Conservation (phyloP, 2,329 filamentous ascomycete species). For the Aspergillus jensenii region DNA sequence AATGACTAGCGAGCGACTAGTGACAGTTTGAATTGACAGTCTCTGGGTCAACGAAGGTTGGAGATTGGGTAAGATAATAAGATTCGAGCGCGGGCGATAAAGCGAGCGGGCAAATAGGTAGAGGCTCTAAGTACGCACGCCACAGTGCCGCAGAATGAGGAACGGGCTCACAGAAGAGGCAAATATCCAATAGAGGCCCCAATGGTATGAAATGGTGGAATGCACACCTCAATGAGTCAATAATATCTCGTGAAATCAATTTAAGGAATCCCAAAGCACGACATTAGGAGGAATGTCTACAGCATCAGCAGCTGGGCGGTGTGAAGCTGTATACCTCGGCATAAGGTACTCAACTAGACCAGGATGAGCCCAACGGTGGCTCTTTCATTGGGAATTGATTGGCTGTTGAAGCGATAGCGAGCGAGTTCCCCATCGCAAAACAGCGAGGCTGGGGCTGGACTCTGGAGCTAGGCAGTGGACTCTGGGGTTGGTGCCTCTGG, state of each 20-base stretch:
- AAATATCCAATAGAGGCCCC: conserved; percentile 3
- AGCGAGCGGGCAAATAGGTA: not conserved
- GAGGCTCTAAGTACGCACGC: not conserved
- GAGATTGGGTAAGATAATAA: not conserved
- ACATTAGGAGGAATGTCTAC: not conserved
- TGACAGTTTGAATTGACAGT: not conserved
- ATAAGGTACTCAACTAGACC: not conserved
- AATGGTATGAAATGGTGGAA: conserved; percentile 4
- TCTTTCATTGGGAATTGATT: not conserved
- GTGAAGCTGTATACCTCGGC: conserved; percentile 1
- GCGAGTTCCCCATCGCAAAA: not conserved
- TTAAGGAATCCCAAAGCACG: not conserved
- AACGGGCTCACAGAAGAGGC: not conserved
- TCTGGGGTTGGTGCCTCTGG: not conserved
- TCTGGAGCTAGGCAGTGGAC: not conserved
- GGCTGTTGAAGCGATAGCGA: not conserved
- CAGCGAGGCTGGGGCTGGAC: not conserved
- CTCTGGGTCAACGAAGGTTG: not conserved
- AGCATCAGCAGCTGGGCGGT: conserved; percentile 1
- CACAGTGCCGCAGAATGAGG: not conserved
- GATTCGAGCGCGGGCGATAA: not conserved
- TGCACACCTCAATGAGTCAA: not conserved
- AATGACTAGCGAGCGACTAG: not conserved
- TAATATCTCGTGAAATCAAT: not conserved
- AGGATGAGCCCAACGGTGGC: conserved; percentile 1